Evolutionary conservation across 345 rosid genomes (phyloP).

Genomic region (Citrus trifoliata): DNA sequence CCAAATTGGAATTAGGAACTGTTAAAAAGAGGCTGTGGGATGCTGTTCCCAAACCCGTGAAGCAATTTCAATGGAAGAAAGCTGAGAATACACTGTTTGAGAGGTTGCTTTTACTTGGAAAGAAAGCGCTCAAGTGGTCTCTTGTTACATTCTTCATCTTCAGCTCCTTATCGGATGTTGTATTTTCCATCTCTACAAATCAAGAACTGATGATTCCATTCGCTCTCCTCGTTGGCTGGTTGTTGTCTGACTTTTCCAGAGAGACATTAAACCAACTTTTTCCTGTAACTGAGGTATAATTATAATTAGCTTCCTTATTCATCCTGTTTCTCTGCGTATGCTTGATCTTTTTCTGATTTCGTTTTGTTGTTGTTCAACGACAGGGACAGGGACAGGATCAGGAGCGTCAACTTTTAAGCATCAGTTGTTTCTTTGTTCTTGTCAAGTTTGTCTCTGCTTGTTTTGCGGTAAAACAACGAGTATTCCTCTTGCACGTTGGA

Average conservation of each 20-base stretch:
- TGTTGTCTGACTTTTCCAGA: constrained; percentile 26
- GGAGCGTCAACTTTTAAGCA: too few species aligned
- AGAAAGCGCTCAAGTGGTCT: constrained; percentile 39
- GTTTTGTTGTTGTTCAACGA: too few species aligned
- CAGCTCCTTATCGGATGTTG: constrained; percentile 37
- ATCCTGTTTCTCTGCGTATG: too few species aligned
- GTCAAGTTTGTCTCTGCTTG: too few species aligned
- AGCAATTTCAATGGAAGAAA: constrained; percentile 46
- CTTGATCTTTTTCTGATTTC: too few species aligned
- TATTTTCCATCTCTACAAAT: constrained; percentile 34
- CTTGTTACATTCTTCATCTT: constrained; percentile 16
- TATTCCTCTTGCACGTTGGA: too few species aligned
- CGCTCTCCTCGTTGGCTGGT: constrained; percentile 46
- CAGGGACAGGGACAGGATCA: too few species aligned
- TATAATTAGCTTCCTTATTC: too few species aligned
- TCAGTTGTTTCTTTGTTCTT: too few species aligned
- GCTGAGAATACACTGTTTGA: constrained; percentile 26
- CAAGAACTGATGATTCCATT: constrained; percentile 43
- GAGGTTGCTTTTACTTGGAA: constrained; percentile 24
- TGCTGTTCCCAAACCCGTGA: constrained; percentile 24
- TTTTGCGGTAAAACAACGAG: too few species aligned
- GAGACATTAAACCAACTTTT: neutral
- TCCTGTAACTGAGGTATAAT: too few species aligned
- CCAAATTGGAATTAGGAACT: constrained; percentile 17
- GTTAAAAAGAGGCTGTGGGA: constrained; percentile 33